These are phyloP conservation scores for Fusarium sp. DNA, from an alignment of 2,329 filamentous ascomycete genomes.

Conservation along the genomic window DNA sequence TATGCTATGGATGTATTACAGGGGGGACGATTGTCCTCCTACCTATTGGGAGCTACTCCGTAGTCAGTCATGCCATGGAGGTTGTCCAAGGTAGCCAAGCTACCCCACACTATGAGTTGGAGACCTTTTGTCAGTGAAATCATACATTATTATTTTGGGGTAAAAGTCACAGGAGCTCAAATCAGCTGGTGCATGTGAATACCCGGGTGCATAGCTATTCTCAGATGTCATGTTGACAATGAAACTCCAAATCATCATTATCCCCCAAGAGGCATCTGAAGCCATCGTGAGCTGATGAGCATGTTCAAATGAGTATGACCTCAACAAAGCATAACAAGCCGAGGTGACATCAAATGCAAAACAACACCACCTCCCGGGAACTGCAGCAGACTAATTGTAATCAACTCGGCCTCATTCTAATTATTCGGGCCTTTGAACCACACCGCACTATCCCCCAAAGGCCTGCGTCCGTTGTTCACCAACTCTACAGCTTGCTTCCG, in stretches of 20 bases:
- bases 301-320: background rate
- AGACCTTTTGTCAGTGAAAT: background rate
- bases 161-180: constrained; percentile 1
- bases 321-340: background rate
- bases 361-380: constrained; percentile 15
- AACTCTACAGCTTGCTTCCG: constrained; percentile 26
- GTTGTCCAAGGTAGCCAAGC: background rate
- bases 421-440: constrained; percentile 44
- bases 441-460: constrained; percentile 38
- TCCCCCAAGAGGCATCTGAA: background rate
- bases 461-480: constrained; percentile 22
- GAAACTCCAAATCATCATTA: background rate
- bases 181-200: background rate
- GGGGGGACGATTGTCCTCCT: background rate
- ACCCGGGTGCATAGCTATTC: background rate
- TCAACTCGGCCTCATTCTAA: constrained; percentile 33
- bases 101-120: constrained; percentile 5
- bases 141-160: background rate
- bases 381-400: constrained; percentile 2
- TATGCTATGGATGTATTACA: background rate
- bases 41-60: background rate
- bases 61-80: background rate
- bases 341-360: constrained; percentile 10
- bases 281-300: background rate
- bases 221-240: background rate